These are phyloP conservation scores for Hansenula sp. DNA, from an alignment of 1,139 yeast genomes.

Conservation along the genomic window DNA sequence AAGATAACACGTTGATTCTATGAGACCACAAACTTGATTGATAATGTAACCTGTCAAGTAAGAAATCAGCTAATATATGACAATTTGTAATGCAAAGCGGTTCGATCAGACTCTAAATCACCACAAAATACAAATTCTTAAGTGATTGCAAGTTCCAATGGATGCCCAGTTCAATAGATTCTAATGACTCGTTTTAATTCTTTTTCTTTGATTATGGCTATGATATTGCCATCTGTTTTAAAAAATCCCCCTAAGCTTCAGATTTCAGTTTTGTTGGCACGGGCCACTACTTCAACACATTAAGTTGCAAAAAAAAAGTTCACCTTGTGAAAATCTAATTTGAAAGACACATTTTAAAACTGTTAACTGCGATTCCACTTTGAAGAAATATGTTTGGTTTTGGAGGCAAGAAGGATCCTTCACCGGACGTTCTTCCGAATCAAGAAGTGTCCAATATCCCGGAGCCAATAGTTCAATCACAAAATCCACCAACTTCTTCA, in stretches of 20 bases:
- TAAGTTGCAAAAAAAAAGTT: neutral
- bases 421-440: neutral
- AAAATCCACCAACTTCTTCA: neutral
- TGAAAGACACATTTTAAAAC: no score
- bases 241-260: neutral
- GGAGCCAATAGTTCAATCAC: neutral
- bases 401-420: neutral
- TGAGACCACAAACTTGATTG: no score
- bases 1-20: no score
- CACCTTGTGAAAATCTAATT: neutral
- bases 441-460: neutral
- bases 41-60: no score
- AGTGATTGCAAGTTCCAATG: no score
- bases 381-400: neutral
- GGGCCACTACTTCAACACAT: constrained; percentile 1
- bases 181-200: no score
- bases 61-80: no score
- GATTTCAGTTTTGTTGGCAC: neutral
- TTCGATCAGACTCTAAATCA: no score
- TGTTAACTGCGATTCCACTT: no score
- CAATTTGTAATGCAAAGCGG: no score
- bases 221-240: neutral
- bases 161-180: no score
- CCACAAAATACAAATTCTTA: no score
- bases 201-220: neutral